Conservation (phyloP, 2,329 filamentous ascomycete species). For the Stachybotrys chlorohalonatus region DNA sequence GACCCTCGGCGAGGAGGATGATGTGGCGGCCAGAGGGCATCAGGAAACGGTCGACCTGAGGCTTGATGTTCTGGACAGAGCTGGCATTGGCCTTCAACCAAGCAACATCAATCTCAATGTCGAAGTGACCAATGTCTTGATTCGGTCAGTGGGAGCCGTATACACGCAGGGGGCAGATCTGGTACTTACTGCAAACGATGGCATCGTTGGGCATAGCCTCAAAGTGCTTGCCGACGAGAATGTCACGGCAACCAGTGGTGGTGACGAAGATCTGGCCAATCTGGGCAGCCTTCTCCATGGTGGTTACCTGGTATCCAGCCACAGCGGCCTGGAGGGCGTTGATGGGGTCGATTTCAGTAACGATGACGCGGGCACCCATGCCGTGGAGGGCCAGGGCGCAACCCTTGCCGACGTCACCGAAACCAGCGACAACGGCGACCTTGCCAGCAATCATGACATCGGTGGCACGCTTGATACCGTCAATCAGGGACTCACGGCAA, state of each 20-base stretch:
- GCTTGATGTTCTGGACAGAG: constrained; percentile 97
- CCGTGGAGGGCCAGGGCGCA: constrained; percentile 91
- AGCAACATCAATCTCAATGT: constrained; percentile 99
- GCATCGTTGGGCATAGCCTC: constrained; percentile 94
- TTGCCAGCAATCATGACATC: constrained; percentile 99
- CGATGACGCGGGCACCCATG: constrained; percentile 94
- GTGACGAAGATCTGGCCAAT: constrained; percentile 97
- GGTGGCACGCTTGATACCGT: constrained; percentile 99
- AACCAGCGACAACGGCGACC: constrained; percentile 94
- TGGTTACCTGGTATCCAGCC: constrained; percentile 91
- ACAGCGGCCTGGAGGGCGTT: constrained; percentile 98
- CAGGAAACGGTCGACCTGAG: constrained; percentile 95
- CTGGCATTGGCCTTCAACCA: constrained; percentile 97
- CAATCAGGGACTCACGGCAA: constrained; percentile 96
- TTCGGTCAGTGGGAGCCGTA: constrained; percentile 3
- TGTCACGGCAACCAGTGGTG: constrained; percentile 98
- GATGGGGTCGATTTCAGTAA: constrained; percentile 98
- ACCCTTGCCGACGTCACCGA: constrained; percentile 98
- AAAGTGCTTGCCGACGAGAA: constrained; percentile 86
- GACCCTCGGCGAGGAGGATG: constrained; percentile 96
- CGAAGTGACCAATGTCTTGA: constrained; percentile 93
- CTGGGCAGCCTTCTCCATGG: constrained; percentile 92
- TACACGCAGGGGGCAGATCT: not conserved
- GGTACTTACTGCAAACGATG: constrained; percentile 81
- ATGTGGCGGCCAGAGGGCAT: constrained; percentile 93